Percentiles rank a stretch among this genome's conserved stretches.
These are phyloP conservation scores for Syzygium malaccense DNA, from an alignment of 441 rosid species.

Conservation along the genomic window DNA sequence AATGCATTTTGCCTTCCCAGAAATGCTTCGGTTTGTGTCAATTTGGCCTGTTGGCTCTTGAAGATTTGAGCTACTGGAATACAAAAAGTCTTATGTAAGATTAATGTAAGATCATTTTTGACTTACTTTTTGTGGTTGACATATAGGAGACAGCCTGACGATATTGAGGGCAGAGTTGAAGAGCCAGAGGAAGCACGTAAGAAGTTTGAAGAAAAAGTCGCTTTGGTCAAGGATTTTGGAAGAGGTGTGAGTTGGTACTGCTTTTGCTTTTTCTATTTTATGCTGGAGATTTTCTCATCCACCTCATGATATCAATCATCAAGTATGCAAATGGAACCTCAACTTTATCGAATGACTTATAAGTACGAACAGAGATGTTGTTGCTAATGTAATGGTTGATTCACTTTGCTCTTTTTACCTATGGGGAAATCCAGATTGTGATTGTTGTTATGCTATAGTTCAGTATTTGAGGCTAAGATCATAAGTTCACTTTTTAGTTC, in stretches of 20 bases:
- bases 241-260: background rate
- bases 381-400: background rate
- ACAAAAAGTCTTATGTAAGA: background rate
- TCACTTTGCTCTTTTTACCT: background rate
- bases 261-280: background rate
- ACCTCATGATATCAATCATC: background rate
- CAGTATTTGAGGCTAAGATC: background rate
- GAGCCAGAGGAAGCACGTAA: constrained; percentile 16
- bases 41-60: background rate
- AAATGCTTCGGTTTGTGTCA: background rate
- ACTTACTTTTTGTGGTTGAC: background rate
- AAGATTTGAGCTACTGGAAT: background rate
- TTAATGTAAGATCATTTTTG: background rate
- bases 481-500: background rate
- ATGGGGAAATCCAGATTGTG: background rate
- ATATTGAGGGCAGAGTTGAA: constrained; percentile 11
- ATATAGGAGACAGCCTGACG: constrained; percentile 9
- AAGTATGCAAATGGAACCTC: background rate
- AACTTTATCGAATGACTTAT: background rate
- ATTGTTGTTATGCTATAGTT: background rate
- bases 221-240: constrained; percentile 16
- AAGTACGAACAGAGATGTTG: background rate
- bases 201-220: constrained; percentile 10
- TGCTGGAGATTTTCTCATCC: background rate
- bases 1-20: background rate